phyloP scores from a whole-genome alignment of 139 green algal species.

The Coccomyxa sp. region DNA sequence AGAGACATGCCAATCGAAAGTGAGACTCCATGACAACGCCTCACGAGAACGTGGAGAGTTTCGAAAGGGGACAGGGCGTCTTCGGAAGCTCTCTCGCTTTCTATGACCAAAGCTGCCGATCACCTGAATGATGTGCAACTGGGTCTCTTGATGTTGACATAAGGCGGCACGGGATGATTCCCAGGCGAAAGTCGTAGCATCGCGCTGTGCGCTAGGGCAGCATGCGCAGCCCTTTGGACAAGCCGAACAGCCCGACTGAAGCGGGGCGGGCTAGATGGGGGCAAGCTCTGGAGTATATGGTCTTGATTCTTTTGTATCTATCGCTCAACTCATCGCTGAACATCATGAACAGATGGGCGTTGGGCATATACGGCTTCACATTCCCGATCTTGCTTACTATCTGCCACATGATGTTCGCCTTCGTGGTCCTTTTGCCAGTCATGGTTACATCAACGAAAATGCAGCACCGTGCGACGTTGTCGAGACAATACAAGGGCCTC shows the following conservation, averaged over 20 bases:
- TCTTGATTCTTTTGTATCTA: not conserved
- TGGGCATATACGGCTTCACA: constrained; percentile 51
- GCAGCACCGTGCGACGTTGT: constrained; percentile 37
- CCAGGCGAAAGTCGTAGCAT: too few relatives aligned
- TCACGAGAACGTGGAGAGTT: too few relatives aligned
- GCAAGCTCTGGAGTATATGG: not conserved
- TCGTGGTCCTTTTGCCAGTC: constrained; percentile 42
- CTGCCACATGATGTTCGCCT: constrained; percentile 57
- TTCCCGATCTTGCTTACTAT: constrained; percentile 58
- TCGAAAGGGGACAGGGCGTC: too few relatives aligned
- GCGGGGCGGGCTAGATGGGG: not conserved
- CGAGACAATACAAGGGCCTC: constrained; percentile 42
- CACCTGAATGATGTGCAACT: too few relatives aligned
- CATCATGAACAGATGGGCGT: constrained; percentile 27
- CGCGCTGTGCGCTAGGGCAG: too few relatives aligned
- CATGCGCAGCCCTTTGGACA: not conserved
- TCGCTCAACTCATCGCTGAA: constrained; percentile 4
- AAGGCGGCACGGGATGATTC: too few relatives aligned
- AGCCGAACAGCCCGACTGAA: not conserved
- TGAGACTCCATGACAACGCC: too few relatives aligned
- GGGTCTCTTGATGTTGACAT: too few relatives aligned
- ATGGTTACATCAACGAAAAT: constrained; percentile 16
- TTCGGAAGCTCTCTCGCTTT: too few relatives aligned
- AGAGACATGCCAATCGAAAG: too few relatives aligned
- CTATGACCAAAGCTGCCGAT: too few relatives aligned